phyloP scores from a whole-genome alignment of 2,329 filamentous ascomycete genomes.

The Botrytis byssoidea region DNA sequence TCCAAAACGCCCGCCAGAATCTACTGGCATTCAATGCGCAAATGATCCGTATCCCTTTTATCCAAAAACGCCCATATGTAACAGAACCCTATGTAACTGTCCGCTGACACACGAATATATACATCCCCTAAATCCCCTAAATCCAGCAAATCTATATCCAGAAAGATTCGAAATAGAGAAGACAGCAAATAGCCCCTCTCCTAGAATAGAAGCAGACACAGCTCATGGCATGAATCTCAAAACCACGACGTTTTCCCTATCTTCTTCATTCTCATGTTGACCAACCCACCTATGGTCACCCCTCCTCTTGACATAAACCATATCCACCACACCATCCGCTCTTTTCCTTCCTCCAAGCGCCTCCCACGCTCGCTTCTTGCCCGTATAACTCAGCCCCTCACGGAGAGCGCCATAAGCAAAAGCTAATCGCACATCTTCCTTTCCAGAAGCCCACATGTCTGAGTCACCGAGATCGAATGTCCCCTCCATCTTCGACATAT shows the following conservation, averaged over 20 bases:
- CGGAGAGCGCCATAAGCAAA: slow-evolving; percentile 51
- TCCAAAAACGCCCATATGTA: not conserved
- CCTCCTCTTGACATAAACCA: slow-evolving; percentile 53
- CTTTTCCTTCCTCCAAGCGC: slow-evolving; percentile 50
- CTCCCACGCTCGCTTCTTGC: slow-evolving; percentile 53
- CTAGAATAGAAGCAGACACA: not conserved
- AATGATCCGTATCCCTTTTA: not conserved
- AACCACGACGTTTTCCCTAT: slow-evolving; percentile 35
- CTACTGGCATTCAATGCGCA: not conserved
- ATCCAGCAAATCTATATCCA: not conserved
- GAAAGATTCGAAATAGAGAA: not conserved
- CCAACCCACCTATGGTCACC: slow-evolving; percentile 53
- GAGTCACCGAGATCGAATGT: slow-evolving; percentile 34
- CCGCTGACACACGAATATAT: not conserved
- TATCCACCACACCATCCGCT: slow-evolving; percentile 51
- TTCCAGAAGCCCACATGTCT: slow-evolving; percentile 34
- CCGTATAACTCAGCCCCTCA: slow-evolving; percentile 47
- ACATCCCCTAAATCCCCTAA: not conserved
- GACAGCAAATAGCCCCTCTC: too few relatives aligned
- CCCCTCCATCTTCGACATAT: slow-evolving; percentile 34
- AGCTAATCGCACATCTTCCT: slow-evolving; percentile 30
- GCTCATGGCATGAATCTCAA: slow-evolving; percentile 13
- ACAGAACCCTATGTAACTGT: not conserved
- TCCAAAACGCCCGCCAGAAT: not conserved
- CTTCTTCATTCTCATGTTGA: slow-evolving; percentile 26